Evolutionary conservation across 306 rosid genomes (phyloP), one percentile per base, ranked within the genome.

Genomic region (Cucumis cinereus): DNA sequence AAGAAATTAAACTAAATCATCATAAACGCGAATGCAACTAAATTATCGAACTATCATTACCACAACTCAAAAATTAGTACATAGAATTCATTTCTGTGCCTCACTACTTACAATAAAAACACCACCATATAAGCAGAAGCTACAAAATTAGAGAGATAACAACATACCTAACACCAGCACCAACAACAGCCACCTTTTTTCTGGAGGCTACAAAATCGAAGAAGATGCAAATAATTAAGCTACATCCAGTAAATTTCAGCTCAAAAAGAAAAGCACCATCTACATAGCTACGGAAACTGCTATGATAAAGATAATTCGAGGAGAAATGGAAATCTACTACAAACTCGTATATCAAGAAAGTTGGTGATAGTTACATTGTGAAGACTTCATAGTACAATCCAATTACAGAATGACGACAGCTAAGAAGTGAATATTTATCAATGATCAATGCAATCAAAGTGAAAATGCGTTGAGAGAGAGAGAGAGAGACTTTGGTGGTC

Each of bases 161-260:
- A 16, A 57, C 19, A 57, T 89, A 93, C 98, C 98, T 87, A 52
- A 91, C 96, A 67, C 98, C 98, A 62, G 93, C 96, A 73, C 98
- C 98, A 82, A 93, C 86, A 68, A 93, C 89, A 80, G 96, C 98
- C 7, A 93, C 97, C 73, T 89, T 88, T 79, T 88, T 89, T 8
- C 75, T 88, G 77, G 92, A 78, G 61, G 89, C 98, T 91, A 89
- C 50, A 79, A 81, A 76, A 41, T 10, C 19, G 36, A 68, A 64
- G 26, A 35, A 20, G 40, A 45, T 15, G 43, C 69, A 14, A 62
- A 33, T 1, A 77, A 64, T 50, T 68, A 68, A 14, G 36, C 30
- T 22, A 68, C 7, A 11, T 14, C 55, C n/a, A 23, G 56, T 26
- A 30, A 35, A 20, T 20, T 55, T n/a, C 5, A 56, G 78, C 78